A percentile compares a stretch with the other conserved stretches of the same genome.
Conservation (phyloP, 257 asterid species). For the Ballota nigra region DNA sequence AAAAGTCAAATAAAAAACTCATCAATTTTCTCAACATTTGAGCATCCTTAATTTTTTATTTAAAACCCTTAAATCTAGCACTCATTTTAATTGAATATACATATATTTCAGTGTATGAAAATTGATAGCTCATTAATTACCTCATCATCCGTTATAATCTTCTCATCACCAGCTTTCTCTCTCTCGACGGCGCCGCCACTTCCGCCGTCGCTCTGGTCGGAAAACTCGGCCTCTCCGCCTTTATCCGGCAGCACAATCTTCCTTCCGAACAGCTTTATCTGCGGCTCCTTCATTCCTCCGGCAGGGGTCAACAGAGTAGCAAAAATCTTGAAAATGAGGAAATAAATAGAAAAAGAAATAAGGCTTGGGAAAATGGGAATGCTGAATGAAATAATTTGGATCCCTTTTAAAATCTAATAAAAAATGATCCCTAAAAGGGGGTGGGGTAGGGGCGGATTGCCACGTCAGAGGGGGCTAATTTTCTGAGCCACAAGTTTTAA, state of each 20-base stretch:
- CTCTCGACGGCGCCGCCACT: slow-evolving; percentile 22
- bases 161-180: slow-evolving; percentile 29
- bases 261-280: slow-evolving; percentile 67
- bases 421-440: slow-evolving; percentile 15
- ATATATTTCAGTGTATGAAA: slow-evolving; percentile 16
- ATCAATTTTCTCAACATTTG: too few relatives aligned
- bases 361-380: slow-evolving; percentile 41
- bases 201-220: slow-evolving; percentile 23
- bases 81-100: too few relatives aligned
- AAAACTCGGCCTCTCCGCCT: slow-evolving; percentile 22
- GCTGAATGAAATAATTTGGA: slow-evolving; percentile 38
- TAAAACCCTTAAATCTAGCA: too few relatives aligned
- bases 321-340: slow-evolving; percentile 16
- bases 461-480: slow-evolving; percentile 47
- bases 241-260: slow-evolving; percentile 63
- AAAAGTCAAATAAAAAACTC: slow-evolving; percentile 6
- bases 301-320: background rate
- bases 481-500: slow-evolving; percentile 68
- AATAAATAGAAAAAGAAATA: slow-evolving; percentile 8
- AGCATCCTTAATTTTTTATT: too few relatives aligned
- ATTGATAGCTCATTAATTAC: slow-evolving; percentile 30
- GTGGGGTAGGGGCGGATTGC: slow-evolving; percentile 37
- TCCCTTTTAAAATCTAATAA: slow-evolving; percentile 31
- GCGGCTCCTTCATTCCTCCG: slow-evolving; percentile 38
- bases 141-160: slow-evolving; percentile 36